phyloP scores from a whole-genome alignment of 441 rosid species.

The Pelargonium myrrhifolium region DNA sequence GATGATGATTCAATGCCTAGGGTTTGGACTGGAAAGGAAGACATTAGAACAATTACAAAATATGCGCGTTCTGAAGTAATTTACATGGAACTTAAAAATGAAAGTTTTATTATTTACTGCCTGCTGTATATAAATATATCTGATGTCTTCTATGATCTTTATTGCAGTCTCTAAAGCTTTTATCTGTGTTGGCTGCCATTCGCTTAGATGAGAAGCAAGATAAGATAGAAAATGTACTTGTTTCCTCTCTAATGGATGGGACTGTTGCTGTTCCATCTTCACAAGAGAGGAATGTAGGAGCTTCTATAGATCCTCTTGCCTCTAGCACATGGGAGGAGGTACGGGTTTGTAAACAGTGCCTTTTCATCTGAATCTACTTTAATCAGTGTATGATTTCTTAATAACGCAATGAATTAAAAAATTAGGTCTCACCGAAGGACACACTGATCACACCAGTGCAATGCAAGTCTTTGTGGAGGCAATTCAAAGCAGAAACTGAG shows the following conservation, averaged over 20 bases:
- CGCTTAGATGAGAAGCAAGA: slow-evolving; percentile 69
- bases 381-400: slow-evolving; percentile 14
- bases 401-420: slow-evolving; percentile 9
- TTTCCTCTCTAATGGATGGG: slow-evolving; percentile 54
- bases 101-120: not conserved
- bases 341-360: slow-evolving; percentile 12
- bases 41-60: slow-evolving; percentile 60
- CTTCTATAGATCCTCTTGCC: slow-evolving; percentile 52
- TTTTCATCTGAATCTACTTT: not conserved
- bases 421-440: slow-evolving; percentile 49
- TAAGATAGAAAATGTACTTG: slow-evolving; percentile 45
- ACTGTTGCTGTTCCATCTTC: slow-evolving; percentile 36
- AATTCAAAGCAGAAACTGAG: slow-evolving; percentile 70
- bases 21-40: slow-evolving; percentile 84
- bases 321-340: slow-evolving; percentile 83
- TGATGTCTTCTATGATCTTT: slow-evolving; percentile 19
- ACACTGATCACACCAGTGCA: slow-evolving; percentile 61
- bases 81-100: slow-evolving; percentile 11
- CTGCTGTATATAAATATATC: slow-evolving; percentile 8
- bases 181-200: slow-evolving; percentile 64
- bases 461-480: slow-evolving; percentile 75
- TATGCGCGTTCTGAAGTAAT: slow-evolving; percentile 64
- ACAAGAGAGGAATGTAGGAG: slow-evolving; percentile 34
- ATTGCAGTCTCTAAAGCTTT: slow-evolving; percentile 53
- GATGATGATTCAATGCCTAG: slow-evolving; percentile 67